Percentiles rank a stretch among this genome's conserved stretches.
These are phyloP conservation scores for Aspergillus hancockii DNA, from an alignment of 495 filamentous ascomycete genomes.

Conservation along the genomic window DNA sequence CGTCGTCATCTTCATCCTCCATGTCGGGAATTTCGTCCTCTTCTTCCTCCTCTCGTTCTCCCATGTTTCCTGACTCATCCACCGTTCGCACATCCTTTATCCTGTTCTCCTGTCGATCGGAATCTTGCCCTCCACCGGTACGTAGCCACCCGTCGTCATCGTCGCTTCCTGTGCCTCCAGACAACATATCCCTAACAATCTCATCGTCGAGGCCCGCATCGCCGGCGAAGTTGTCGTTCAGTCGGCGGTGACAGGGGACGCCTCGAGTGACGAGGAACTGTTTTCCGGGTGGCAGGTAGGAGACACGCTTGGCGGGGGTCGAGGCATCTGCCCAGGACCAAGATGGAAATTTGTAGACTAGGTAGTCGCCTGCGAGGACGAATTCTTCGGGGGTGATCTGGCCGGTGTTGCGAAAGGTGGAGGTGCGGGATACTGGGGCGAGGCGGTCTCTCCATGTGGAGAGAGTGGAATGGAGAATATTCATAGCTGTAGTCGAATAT, in stretches of 20 bases:
- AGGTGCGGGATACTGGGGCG: constrained; percentile 82
- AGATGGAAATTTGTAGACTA: constrained; percentile 98
- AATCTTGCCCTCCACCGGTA: constrained; percentile 65
- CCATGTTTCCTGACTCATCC: constrained; percentile 75
- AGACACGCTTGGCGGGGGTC: constrained; percentile 69
- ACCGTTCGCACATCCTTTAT: constrained; percentile 80
- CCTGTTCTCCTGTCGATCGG: constrained; percentile 63
- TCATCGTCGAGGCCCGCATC: constrained; percentile 82
- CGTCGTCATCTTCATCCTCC: constrained; percentile 96
- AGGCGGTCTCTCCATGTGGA: constrained; percentile 86
- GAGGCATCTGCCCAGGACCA: constrained; percentile 97
- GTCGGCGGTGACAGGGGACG: constrained; percentile 85
- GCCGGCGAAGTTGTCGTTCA: constrained; percentile 91
- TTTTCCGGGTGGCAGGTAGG: constrained; percentile 84
- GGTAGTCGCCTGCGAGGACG: constrained; percentile 91
- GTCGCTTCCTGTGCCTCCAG: constrained; percentile 53
- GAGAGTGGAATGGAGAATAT: constrained; percentile 76
- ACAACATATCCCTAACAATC: constrained; percentile 75
- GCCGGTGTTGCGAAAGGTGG: constrained; percentile 89
- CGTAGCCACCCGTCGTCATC: constrained; percentile 91
- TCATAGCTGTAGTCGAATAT: constrained; percentile 35
- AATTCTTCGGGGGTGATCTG: constrained; percentile 99
- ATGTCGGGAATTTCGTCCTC: constrained; percentile 94
- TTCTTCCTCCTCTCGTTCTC: constrained; percentile 69
- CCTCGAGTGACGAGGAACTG: constrained; percentile 94